Conservation (phyloP, 2,329 filamentous ascomycete genomes). For the Macrophomina phaseolina region DNA sequence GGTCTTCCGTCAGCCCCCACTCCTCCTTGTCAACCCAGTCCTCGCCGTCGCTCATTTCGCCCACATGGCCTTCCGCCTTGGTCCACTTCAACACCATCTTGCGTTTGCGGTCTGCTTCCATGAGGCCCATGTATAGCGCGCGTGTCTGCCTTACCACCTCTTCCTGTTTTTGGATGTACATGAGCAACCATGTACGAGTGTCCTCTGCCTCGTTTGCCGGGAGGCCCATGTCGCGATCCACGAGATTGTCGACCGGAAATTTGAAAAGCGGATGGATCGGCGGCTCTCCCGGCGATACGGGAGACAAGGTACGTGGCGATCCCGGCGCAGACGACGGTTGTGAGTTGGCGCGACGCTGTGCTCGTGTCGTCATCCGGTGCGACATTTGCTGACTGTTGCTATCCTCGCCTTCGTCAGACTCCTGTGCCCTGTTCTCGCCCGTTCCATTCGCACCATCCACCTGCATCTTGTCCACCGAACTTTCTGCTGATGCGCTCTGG, state of each 20-base stretch:
- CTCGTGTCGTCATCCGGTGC: slow-evolving; percentile 61
- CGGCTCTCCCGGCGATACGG: slow-evolving; percentile 54
- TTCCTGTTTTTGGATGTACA: slow-evolving; percentile 86
- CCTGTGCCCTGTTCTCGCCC: not conserved
- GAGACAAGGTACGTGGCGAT: slow-evolving; percentile 37
- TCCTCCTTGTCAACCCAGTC: slow-evolving; percentile 87
- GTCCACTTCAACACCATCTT: slow-evolving; percentile 75
- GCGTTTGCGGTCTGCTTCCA: slow-evolving; percentile 74
- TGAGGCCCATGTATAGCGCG: slow-evolving; percentile 71
- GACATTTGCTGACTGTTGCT: slow-evolving; percentile 43
- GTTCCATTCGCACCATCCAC: slow-evolving; percentile 14
- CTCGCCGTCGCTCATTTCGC: slow-evolving; percentile 85
- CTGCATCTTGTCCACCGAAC: slow-evolving; percentile 21
- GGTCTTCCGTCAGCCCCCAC: slow-evolving; percentile 74
- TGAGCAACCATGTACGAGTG: slow-evolving; percentile 72
- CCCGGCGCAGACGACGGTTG: slow-evolving; percentile 22
- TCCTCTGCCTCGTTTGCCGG: slow-evolving; percentile 78
- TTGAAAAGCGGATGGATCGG: slow-evolving; percentile 77
- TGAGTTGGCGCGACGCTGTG: slow-evolving; percentile 53
- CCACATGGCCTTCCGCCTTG: slow-evolving; percentile 77
- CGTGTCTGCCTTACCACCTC: slow-evolving; percentile 76
- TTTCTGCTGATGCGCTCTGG: slow-evolving; percentile 1
- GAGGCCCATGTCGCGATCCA: slow-evolving; percentile 74
- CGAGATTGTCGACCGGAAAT: slow-evolving; percentile 65
- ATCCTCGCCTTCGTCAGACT: slow-evolving; percentile 6